Base-by-base conservation (phyloP, 2,329 filamentous ascomycete species). In the Myotisia sp. region DNA sequence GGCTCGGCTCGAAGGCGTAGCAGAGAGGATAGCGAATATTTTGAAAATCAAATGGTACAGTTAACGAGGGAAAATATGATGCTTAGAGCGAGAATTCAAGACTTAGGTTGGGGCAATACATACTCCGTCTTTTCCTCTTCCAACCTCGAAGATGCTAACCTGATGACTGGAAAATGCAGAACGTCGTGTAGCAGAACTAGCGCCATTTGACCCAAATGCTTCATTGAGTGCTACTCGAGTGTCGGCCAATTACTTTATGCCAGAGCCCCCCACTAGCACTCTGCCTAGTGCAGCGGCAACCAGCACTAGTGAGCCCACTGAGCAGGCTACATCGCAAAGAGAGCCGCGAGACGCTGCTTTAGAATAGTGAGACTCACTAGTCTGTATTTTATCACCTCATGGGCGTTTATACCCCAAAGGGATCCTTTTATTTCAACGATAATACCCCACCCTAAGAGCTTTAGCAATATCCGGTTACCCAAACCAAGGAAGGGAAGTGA, bases 41-140 rank as follows among this genome's bases (percentile, higher is more conserved):
- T 63, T 39, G 63, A 66, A 42, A 59, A 62, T 13, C 63, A 67
- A 40, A 60, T 60, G 6, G 53, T 58, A 18, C 63, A 54, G 42
- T 44, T 67, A 19, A 55, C 53, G 6, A 52, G 63, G 26, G 63
- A 67, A 38, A 67, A 67, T 34, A 59, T 63, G 39, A 62, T 67
- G 51, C 48, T 67, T 23, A 55, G 58, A 14, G 52, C 58, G 41
- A 51, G 63, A 8, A 64, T 67, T 33, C 54, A 61, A 22, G 63
- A 67, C 38, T 45, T 67, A 40, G 60, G 59, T 62, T 48, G 41
- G 49, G 34, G n/a, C 26, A 22, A 10, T 19, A 17, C 20, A 7
- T 8, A 10, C 18, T 8, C 4, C 1, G 29, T 17, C 12, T 9
- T 33, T 6, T 13, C 12, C 10, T 10, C 18, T 6, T 6, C 14